Conservation (phyloP, 2,329 filamentous ascomycete species). For the Xylaria hypoxylon region DNA sequence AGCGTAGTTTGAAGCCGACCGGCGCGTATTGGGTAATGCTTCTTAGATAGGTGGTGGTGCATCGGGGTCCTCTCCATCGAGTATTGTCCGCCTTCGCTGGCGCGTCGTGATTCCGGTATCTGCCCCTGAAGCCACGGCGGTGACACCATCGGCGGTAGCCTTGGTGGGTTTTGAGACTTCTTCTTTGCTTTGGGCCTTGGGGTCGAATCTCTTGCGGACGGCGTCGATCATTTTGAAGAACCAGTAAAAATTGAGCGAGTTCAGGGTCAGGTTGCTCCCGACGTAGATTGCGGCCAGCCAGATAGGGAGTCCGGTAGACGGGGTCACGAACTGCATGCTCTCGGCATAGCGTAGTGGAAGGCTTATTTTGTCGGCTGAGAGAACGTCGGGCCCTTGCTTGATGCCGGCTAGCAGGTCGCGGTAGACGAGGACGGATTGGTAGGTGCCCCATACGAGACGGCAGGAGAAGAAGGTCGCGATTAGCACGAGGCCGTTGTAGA, state of each 20-base stretch:
- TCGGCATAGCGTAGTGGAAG: slow-evolving; percentile 55
- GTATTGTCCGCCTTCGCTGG: slow-evolving; percentile 46
- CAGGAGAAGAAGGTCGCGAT: slow-evolving; percentile 80
- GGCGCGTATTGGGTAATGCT: slow-evolving; percentile 39
- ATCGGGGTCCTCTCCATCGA: slow-evolving; percentile 51
- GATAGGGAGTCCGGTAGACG: slow-evolving; percentile 67
- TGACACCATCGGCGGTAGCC: slow-evolving; percentile 41
- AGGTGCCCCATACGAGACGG: slow-evolving; percentile 82
- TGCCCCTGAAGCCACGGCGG: slow-evolving; percentile 51
- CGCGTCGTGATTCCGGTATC: slow-evolving; percentile 43
- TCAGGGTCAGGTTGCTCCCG: slow-evolving; percentile 76
- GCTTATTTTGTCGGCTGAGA: slow-evolving; percentile 50
- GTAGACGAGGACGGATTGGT: slow-evolving; percentile 76
- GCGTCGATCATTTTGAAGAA: slow-evolving; percentile 88
- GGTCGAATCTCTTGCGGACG: slow-evolving; percentile 78
- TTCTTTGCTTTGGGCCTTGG: slow-evolving; percentile 54
- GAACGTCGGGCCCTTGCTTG: slow-evolving; percentile 55
- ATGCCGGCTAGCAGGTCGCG: slow-evolving; percentile 74
- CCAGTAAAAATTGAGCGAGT: slow-evolving; percentile 85
- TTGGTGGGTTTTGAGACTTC: slow-evolving; percentile 48
- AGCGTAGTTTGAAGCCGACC: background rate
- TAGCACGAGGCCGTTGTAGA: slow-evolving; percentile 81
- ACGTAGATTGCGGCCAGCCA: slow-evolving; percentile 79
- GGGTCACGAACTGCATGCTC: slow-evolving; percentile 63
- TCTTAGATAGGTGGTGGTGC: slow-evolving; percentile 49